phyloP scores from a whole-genome alignment of 768 basidiomycete species.

The Serpula lacrymans region DNA sequence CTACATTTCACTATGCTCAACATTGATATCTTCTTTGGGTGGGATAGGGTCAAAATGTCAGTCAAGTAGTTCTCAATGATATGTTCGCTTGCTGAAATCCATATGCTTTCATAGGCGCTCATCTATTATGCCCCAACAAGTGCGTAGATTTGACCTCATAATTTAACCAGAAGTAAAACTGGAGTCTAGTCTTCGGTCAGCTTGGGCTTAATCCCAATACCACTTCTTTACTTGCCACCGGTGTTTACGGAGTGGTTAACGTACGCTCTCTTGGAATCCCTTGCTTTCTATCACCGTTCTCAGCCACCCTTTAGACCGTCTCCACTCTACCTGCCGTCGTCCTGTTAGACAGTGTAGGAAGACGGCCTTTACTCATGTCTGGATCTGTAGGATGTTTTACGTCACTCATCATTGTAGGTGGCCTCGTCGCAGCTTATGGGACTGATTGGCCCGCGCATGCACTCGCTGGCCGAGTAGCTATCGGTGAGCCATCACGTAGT shows the following conservation, averaged over 20 bases:
- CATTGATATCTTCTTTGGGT: too few relatives aligned
- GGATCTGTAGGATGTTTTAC: constrained; percentile 34
- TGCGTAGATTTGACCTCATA: background rate
- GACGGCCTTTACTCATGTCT: constrained; percentile 36
- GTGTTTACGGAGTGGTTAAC: constrained; percentile 36
- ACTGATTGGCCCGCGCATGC: constrained; percentile 25
- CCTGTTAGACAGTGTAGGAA: constrained; percentile 35
- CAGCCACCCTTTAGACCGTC: constrained; percentile 20
- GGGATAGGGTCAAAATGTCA: too few relatives aligned
- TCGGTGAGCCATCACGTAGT: constrained; percentile 22
- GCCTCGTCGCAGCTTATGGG: constrained; percentile 25
- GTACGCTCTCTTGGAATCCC: constrained; percentile 7
- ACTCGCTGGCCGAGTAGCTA: constrained; percentile 22
- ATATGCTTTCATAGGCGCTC: constrained; percentile 21
- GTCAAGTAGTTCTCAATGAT: too few relatives aligned
- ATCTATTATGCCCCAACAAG: constrained; percentile 20
- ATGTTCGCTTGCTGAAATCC: constrained; percentile 9
- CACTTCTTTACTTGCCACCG: constrained; percentile 39
- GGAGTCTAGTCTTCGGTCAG: constrained; percentile 34
- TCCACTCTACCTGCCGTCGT: constrained; percentile 34
- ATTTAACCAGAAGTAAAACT: background rate
- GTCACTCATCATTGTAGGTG: constrained; percentile 25
- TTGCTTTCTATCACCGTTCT: background rate
- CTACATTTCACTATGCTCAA: too few relatives aligned
- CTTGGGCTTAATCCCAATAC: constrained; percentile 38